Evolutionary conservation across 495 filamentous ascomycete species (phyloP).

Genomic region (Poronia punctata): DNA sequence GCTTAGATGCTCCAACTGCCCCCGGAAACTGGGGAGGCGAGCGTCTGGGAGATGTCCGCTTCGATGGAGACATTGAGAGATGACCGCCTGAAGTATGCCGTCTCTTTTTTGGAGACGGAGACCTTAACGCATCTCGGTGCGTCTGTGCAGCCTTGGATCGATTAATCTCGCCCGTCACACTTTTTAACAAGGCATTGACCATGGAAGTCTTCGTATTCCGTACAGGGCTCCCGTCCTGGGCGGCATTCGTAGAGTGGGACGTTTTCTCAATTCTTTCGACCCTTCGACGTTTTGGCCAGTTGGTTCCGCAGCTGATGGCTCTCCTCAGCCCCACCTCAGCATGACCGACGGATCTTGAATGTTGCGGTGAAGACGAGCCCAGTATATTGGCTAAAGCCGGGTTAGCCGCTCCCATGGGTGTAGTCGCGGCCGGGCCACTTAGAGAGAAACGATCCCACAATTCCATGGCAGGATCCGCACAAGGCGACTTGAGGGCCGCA

Average conservation of each 20-base stretch:
- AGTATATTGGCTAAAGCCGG: slow-evolving; percentile 56
- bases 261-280: slow-evolving; percentile 30
- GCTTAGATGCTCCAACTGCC: slow-evolving; percentile 1
- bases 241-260: slow-evolving; percentile 7
- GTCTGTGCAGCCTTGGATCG: slow-evolving; percentile 21
- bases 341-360: slow-evolving; percentile 39
- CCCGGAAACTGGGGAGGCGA: not conserved
- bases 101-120: slow-evolving; percentile 26
- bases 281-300: slow-evolving; percentile 57
- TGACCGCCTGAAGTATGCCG: slow-evolving; percentile 10
- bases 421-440: slow-evolving; percentile 22
- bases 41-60: slow-evolving; percentile 6
- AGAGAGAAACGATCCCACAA: slow-evolving; percentile 76
- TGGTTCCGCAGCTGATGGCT: slow-evolving; percentile 65
- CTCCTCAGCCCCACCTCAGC: slow-evolving; percentile 53
- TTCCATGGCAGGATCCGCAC: slow-evolving; percentile 74
- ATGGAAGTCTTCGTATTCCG: slow-evolving; percentile 43
- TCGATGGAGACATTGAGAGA: slow-evolving; percentile 10
- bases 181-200: slow-evolving; percentile 37
- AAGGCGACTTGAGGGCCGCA: slow-evolving; percentile 60
- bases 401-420: slow-evolving; percentile 33
- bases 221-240: slow-evolving; percentile 15
- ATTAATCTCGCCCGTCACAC: slow-evolving; percentile 33
- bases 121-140: slow-evolving; percentile 15
- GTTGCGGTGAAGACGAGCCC: slow-evolving; percentile 63